Evolutionary conservation across 345 rosid species (phyloP), one percentile per base, ranked within the genome.

Genomic region (Pugionium cornutum): DNA sequence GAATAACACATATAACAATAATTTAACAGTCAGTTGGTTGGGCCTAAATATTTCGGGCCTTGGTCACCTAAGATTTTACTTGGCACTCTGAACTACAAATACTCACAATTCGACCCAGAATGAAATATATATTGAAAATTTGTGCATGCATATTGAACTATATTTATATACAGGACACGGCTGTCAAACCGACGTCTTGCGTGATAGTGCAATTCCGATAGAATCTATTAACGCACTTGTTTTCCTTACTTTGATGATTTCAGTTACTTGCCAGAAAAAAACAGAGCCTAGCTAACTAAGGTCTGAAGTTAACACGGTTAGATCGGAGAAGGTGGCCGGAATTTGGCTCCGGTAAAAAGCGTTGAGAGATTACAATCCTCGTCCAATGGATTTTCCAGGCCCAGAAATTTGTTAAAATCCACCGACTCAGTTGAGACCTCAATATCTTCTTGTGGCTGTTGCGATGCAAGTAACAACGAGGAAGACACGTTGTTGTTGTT

Each of bases 321-420:
- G 56, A 67, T 64, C 3, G 73, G 69, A 52, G 45, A 60, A 1
- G 83, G 75, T 30, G 77, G 67, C 33, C 67, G 75, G 62, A 51
- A 61, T 41, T 70, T 75, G 4, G 58, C 86, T 4, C 75, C 79
- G 0, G 83, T 79, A 39, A 86, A 72, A 43, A 84, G 61, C 0
- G 71, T 74, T 33, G 80, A 86, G 35, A 82, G 80, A 44, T 83
- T 79, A 1, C 63, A 78, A 1, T 77, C 72, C 3, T 44, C 61
- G 1, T 68, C 64, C 9, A 52, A 79, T 37, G 70, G 75, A 67
- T 69, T 74, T 9, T 51, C 40, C 39, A 66, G 36, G 57, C 57
- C 74, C 4, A 69, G 45, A 18, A 56, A 55, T 11, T 44, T 40
- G 52, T 46, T 71, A 40, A 61, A 30, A 44, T 71, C 58, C 11